Evolutionary conservation across 306 rosid genomes (phyloP).

Genomic region (Pterocarpus santalinus): DNA sequence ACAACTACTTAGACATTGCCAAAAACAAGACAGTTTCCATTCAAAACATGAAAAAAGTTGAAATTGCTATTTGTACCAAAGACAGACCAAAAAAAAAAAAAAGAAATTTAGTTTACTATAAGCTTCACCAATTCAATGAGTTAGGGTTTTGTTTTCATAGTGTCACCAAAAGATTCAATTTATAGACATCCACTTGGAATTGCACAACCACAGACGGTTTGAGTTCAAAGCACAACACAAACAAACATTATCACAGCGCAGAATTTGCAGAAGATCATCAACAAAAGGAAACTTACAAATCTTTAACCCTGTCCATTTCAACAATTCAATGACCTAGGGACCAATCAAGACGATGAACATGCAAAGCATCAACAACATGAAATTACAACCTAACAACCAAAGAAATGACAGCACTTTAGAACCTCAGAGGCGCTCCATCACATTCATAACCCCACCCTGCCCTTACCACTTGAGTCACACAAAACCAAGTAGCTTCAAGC

Average conservation of each 20-base stretch:
- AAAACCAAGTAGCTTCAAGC: slow-evolving; percentile 6
- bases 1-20: slow-evolving; percentile 12
- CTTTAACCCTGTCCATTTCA: slow-evolving; percentile 30
- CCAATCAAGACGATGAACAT: slow-evolving; percentile 35
- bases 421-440: slow-evolving; percentile 6
- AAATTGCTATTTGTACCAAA: not conserved
- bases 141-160: not conserved
- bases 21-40: slow-evolving; percentile 7
- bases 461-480: slow-evolving; percentile 37
- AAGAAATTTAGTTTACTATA: slow-evolving; percentile 8
- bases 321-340: slow-evolving; percentile 33
- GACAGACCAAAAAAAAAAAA: not conserved
- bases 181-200: slow-evolving; percentile 10
- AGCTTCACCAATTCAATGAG: slow-evolving; percentile 17
- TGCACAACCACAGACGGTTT: not conserved
- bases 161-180: not conserved
- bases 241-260: slow-evolving; percentile 18
- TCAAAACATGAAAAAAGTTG: not conserved
- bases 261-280: slow-evolving; percentile 25
- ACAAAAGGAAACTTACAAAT: slow-evolving; percentile 21
- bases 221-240: slow-evolving; percentile 7
- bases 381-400: slow-evolving; percentile 47
- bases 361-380: slow-evolving; percentile 40
- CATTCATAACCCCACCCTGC: slow-evolving; percentile 34
- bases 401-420: slow-evolving; percentile 39